These are phyloP conservation scores for Pelargonium nanum DNA, from an alignment of 345 rosid genomes.

Conservation along the genomic window DNA sequence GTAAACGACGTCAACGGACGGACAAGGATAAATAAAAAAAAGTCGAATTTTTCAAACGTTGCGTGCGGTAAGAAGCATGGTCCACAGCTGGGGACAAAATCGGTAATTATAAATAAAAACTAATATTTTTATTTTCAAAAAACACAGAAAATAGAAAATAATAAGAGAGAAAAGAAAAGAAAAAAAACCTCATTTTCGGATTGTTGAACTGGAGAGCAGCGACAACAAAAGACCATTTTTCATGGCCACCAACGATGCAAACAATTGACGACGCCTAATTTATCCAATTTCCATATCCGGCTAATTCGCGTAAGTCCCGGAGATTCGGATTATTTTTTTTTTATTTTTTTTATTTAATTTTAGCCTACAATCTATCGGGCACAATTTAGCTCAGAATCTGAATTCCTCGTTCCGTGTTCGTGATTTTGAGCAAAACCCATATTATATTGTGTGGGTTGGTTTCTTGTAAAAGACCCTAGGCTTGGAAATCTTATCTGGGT, in stretches of 20 bases:
- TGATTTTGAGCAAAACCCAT: slow-evolving; percentile 5
- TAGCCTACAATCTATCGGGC: neutral
- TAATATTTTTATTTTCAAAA: neutral
- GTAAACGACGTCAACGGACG: neutral
- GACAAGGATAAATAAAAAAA: neutral
- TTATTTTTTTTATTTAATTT: neutral
- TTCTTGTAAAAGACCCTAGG: neutral
- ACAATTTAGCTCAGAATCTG: neutral
- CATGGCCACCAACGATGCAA: slow-evolving; percentile 17
- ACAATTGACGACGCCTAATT: slow-evolving; percentile 6
- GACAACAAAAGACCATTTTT: slow-evolving; percentile 10
- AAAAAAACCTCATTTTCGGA: neutral
- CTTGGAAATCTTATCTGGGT: slow-evolving; percentile 26
- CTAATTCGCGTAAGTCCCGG: slow-evolving; percentile 19
- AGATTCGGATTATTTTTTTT: neutral
- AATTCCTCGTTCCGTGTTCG: neutral
- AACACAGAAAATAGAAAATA: neutral
- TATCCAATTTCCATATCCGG: slow-evolving; percentile 17
- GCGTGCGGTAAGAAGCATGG: slow-evolving; percentile 18
- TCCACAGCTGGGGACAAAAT: neutral
- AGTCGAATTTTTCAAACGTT: slow-evolving; percentile 16
- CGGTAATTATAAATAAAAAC: neutral
- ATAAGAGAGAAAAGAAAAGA: neutral
- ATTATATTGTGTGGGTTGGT: slow-evolving; percentile 11
- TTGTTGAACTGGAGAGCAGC: slow-evolving; percentile 4